Evolutionary conservation across 371 early-diverging fungal species (phyloP), one percentile per base, ranked within the genome.

Genomic region (Lichtheimia hyalospora): DNA sequence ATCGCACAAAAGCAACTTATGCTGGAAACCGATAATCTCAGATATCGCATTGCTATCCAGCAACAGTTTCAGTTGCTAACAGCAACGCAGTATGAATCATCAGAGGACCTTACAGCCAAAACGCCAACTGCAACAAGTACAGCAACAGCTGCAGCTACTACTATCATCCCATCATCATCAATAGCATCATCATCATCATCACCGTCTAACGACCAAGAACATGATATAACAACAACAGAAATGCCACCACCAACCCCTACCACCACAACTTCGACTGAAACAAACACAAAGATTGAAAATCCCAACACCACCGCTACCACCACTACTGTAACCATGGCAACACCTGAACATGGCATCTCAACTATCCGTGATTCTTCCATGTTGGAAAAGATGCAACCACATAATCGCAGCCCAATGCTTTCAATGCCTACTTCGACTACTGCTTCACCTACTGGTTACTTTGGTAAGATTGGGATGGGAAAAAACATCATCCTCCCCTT

Each of bases 11-110:
- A 69, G 48, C 74, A 74, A 57, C 56, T 74, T 18, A 66, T 63
- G 49, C 49, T 77, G 15, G 71, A 77, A 58, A 70, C 74, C 14
- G 78, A 77, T 49, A 74, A 71, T 58, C 62, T 77, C 25, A 62
- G 78, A 57, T 70, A 68, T 55, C 70, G 71, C 41, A 74, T 77
- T 7, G 72, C 72, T 51, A 70, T 74, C 21, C 74, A 72, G 46
- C 78, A 77, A 23, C 78, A 77, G 21, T 72, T 70, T 55, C 73
- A 70, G 40, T 41, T 77, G 23, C 52, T 72, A 23, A 66, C 64
- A 3, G 50, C 69, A 48, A 40, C 52, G 28, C 40, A 54, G 46
- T 40, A 24, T 24, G 28, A 56, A 52, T 20, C 52, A 60, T 13
- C 18, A 40, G 58, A 46, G 51, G 44, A 28, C 12, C 34, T 42